phyloP scores from a whole-genome alignment of 2,329 filamentous ascomycete genomes.

The Grosmannia serpens region DNA sequence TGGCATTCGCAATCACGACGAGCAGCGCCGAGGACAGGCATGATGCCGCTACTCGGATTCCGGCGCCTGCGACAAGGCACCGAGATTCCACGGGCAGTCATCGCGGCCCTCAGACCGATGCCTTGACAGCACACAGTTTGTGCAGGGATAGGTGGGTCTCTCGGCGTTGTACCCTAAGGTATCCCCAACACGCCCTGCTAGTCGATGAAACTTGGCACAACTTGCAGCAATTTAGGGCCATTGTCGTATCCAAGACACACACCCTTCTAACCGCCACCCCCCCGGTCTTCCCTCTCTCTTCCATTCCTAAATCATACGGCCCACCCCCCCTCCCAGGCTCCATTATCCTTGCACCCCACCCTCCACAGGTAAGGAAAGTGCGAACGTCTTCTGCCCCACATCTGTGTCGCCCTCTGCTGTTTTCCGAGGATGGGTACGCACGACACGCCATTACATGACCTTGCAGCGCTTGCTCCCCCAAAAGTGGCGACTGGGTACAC shows the following conservation, averaged over 20 bases:
- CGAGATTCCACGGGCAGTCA: background rate
- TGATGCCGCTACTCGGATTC: background rate
- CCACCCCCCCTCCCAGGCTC: background rate
- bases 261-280: background rate
- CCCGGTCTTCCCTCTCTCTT: background rate
- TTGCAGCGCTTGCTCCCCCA: slow-evolving; percentile 2
- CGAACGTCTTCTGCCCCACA: slow-evolving; percentile 2
- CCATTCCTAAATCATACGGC: background rate
- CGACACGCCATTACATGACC: slow-evolving; percentile 9
- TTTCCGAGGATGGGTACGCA: slow-evolving; percentile 5
- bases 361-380: background rate
- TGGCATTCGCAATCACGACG: no score
- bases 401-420: background rate
- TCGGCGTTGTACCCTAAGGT: slow-evolving; percentile 5
- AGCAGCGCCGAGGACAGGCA: background rate
- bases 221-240: slow-evolving; percentile 11
- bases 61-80: background rate
- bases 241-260: slow-evolving; percentile 13
- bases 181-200: slow-evolving; percentile 5
- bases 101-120: background rate
- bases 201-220: slow-evolving; percentile 12
- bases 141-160: background rate
- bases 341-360: background rate
- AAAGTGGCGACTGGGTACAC: slow-evolving; percentile 6
- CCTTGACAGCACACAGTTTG: background rate